Conservation (phyloP, 2,329 filamentous ascomycete species). For the Cordyceps fumosorosea region DNA sequence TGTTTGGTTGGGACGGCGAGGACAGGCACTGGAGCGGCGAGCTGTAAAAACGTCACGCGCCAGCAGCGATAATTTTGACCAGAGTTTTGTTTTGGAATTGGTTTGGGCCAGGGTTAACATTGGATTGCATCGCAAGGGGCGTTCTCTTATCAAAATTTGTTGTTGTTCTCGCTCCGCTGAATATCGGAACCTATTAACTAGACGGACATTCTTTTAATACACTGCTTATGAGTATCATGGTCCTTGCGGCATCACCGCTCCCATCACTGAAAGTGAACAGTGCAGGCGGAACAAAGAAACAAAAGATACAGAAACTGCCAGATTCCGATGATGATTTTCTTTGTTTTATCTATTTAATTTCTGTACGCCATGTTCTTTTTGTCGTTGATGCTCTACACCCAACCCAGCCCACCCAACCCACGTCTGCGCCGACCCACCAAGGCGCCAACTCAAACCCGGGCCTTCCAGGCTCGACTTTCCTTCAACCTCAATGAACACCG, state of each 20-base stretch:
- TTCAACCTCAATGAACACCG: background rate
- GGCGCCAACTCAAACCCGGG: background rate
- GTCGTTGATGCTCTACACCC: background rate
- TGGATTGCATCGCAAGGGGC: constrained; percentile 3
- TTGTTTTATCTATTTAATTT: background rate
- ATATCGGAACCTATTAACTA: background rate
- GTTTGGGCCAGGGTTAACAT: background rate
- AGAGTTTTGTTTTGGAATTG: background rate
- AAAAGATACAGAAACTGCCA: no score
- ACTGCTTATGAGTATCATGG: background rate
- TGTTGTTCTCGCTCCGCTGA: background rate
- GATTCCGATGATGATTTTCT: no score
- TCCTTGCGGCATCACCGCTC: background rate
- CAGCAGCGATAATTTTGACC: background rate
- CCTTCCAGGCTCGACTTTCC: background rate
- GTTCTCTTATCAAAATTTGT: background rate
- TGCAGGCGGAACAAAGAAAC: no score
- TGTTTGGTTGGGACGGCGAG: constrained; percentile 42
- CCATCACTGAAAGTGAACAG: no score
- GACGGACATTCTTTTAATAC: background rate
- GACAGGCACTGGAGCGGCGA: constrained; percentile 18
- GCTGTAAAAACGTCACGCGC: constrained; percentile 6
- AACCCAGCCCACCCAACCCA: background rate
- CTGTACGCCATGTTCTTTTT: background rate
- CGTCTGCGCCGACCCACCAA: background rate